Conservation (phyloP, 2,329 filamentous ascomycete genomes). For the Bipolaris victoriae region DNA sequence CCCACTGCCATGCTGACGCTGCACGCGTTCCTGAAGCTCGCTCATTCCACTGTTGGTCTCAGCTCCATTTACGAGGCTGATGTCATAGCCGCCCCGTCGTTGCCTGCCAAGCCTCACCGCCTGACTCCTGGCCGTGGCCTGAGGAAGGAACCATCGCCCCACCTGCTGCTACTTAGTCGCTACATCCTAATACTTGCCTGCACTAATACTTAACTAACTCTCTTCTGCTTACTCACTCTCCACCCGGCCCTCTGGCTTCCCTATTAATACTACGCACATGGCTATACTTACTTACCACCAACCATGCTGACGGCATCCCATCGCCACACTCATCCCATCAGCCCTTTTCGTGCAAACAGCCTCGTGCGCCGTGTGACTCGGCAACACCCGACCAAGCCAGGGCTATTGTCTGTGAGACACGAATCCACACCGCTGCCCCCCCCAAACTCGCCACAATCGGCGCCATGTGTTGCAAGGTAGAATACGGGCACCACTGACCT, state of each 20-base stretch:
- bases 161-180: not conserved
- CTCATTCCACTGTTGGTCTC: not conserved
- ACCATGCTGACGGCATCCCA: not conserved
- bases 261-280: too few relatives aligned
- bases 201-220: not conserved
- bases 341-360: not conserved
- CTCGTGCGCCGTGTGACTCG: not conserved
- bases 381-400: not conserved
- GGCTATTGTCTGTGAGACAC: too few relatives aligned
- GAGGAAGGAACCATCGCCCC: not conserved
- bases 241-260: too few relatives aligned
- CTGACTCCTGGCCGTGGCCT: not conserved
- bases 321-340: not conserved
- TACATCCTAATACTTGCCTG: not conserved
- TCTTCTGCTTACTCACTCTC: not conserved
- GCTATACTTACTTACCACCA: constrained; percentile 5
- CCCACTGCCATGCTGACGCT: not conserved
- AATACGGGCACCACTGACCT: too few relatives aligned
- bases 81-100: not conserved
- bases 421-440: too few relatives aligned
- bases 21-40: not conserved
- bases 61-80: not conserved
- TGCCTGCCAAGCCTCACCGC: not conserved
- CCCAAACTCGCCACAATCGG: too few relatives aligned
- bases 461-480: too few relatives aligned